Percentiles rank a stretch among this genome's conserved stretches.
Conservation (phyloP, 2,329 filamentous ascomycete genomes). For the Colletotrichum destructivum region DNA sequence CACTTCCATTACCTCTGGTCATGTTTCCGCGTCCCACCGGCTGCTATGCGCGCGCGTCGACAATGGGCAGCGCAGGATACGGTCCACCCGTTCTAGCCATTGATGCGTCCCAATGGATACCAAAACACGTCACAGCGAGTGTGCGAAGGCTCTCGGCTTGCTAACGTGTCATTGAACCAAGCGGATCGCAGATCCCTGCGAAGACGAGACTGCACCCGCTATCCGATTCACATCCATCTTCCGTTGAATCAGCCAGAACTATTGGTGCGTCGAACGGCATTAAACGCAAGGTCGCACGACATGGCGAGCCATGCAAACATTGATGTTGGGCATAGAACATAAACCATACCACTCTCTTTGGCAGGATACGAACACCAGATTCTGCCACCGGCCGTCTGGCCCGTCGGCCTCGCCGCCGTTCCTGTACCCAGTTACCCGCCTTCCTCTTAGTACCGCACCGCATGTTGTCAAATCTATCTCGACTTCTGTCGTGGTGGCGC, state of each 20-base stretch:
- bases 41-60: neutral
- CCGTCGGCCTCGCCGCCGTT: neutral
- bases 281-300: slow-evolving; percentile 27
- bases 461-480: slow-evolving; percentile 32
- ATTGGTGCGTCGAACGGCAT: slow-evolving; percentile 7
- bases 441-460: neutral
- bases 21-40: neutral
- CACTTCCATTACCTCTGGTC: neutral
- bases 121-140: neutral
- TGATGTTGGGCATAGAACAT: slow-evolving; percentile 3
- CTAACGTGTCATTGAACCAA: neutral
- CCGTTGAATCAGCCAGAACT: neutral
- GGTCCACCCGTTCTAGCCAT: neutral
- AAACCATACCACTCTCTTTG: neutral
- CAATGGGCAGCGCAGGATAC: slow-evolving; percentile 1
- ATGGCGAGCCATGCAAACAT: slow-evolving; percentile 9
- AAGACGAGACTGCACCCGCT: neutral
- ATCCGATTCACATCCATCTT: neutral
- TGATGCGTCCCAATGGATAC: neutral
- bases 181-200: neutral
- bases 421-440: neutral
- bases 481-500: slow-evolving; percentile 18
- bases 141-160: neutral
- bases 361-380: slow-evolving; percentile 32
- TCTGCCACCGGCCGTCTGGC: slow-evolving; percentile 31